Evolutionary conservation across 2,329 filamentous ascomycete genomes (phyloP).

Genomic region (Venturia carpophila): DNA sequence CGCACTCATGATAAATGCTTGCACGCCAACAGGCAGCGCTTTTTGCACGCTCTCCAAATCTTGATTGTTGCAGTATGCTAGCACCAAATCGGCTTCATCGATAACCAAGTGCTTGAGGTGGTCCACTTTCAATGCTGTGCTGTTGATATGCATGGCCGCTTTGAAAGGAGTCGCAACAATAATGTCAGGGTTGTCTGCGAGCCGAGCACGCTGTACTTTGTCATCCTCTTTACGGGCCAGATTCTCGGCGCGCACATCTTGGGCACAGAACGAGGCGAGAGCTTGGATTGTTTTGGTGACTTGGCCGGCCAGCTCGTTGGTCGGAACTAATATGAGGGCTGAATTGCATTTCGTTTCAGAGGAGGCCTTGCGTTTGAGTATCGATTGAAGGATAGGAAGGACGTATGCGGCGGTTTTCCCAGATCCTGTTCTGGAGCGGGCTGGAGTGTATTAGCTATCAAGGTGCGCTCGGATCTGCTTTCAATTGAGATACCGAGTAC

Average conservation of each 20-base stretch:
- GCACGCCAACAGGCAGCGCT: slow-evolving; percentile 65
- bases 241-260: slow-evolving; percentile 75
- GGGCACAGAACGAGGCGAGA: slow-evolving; percentile 75
- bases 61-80: slow-evolving; percentile 90
- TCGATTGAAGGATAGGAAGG: slow-evolving; percentile 76
- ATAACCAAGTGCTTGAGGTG: slow-evolving; percentile 72
- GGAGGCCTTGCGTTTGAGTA: slow-evolving; percentile 70
- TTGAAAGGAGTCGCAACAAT: slow-evolving; percentile 86
- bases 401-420: slow-evolving; percentile 97
- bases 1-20: slow-evolving; percentile 89
- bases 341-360: slow-evolving; percentile 52
- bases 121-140: slow-evolving; percentile 60
- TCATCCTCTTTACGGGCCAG: slow-evolving; percentile 86
- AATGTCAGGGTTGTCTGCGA: slow-evolving; percentile 80
- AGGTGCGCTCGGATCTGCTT: too few species aligned
- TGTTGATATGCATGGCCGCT: slow-evolving; percentile 69
- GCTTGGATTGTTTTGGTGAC: slow-evolving; percentile 70
- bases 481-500: slow-evolving; percentile 51
- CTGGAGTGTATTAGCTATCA: slow-evolving; percentile 34
- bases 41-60: slow-evolving; percentile 75
- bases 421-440: slow-evolving; percentile 88
- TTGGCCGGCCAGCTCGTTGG: slow-evolving; percentile 87
- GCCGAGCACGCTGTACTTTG: slow-evolving; percentile 75
- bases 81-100: slow-evolving; percentile 87
- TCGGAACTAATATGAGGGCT: slow-evolving; percentile 86